Base-by-base conservation (phyloP, 768 basidiomycete species). In the Lactarius deliciosus region DNA sequence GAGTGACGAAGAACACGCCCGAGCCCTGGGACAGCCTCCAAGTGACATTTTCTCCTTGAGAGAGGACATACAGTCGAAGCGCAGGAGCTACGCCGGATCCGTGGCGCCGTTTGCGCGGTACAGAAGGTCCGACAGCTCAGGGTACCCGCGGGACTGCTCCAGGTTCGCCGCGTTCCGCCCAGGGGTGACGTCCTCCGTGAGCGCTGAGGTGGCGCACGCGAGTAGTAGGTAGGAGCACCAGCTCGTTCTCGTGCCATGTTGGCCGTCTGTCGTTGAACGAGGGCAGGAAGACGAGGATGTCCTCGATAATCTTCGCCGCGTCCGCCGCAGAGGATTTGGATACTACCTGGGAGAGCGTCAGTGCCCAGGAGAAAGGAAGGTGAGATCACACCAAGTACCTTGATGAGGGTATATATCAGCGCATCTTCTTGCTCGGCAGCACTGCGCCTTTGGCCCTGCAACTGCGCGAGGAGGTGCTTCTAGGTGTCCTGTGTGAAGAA, bases 401-500 rank as follows among this genome's bases (percentile, higher is more conserved):
- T 76, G 63, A 84, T 70, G 32, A 89, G 74, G 38, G 81, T 81
- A 4, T 79, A 70, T 40, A 85, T 76, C 1, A 88, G 76, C 11
- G 80, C 73, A 2, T 78, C 76, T 71, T 88, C 86, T 1, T 81
- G 79, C 20, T 78, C 76, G 63, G 78, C 81, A 25, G 77, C 80
- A 32, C 74, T 81, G n/a, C n/a, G 80, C 34, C 73, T 72, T 32
- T 79, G 77, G 38, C 75, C 74, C 8, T 81, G 79, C 73, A 83
- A 76, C 38, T 79, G 78, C 64, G 80, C 76, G 22, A 81, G 76
- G 59, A 86, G 81, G 8, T 78, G 76, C 25, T 73, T 73, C 69
- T 79, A 81, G 20, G 84, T 84, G 64, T 86, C 83, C 40, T 76
- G 80, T 20, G 80, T 78, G 64, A 90, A 75, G 75, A 89, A 90